Conservation (phyloP, 2,329 filamentous ascomycete genomes). For the Hypoxylon rubiginosum region DNA sequence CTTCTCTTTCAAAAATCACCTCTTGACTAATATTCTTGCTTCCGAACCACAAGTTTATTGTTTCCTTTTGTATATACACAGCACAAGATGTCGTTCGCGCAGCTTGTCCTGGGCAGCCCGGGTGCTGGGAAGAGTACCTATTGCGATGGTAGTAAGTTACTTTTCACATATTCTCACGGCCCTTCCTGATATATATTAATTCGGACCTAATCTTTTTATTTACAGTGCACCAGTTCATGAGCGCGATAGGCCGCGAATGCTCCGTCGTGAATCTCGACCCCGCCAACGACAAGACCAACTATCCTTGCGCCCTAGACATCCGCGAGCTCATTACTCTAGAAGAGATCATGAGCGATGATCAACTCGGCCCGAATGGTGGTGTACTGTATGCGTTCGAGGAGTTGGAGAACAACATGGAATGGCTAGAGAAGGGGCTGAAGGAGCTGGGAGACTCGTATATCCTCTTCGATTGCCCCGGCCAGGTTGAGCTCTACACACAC, state of each 20-base stretch:
- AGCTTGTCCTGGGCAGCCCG: slow-evolving; percentile 93
- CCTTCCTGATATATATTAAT: background rate
- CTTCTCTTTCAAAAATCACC: background rate
- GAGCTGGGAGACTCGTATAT: slow-evolving; percentile 90
- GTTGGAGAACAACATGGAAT: slow-evolving; percentile 92
- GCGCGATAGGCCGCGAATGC: slow-evolving; percentile 93
- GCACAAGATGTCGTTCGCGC: slow-evolving; percentile 70
- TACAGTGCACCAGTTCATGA: slow-evolving; percentile 94
- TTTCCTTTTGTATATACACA: background rate
- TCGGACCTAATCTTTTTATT: slow-evolving; percentile 19
- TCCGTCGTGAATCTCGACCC: slow-evolving; percentile 97
- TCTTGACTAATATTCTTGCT: background rate
- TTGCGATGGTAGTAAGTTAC: slow-evolving; percentile 87
- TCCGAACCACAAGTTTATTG: background rate
- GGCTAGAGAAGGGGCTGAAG: slow-evolving; percentile 85
- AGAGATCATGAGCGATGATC: slow-evolving; percentile 93
- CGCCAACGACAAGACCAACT: slow-evolving; percentile 92
- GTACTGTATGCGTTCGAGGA: slow-evolving; percentile 95
- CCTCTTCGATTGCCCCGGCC: slow-evolving; percentile 95
- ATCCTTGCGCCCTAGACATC: slow-evolving; percentile 91
- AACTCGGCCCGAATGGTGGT: slow-evolving; percentile 91
- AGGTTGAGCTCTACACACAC: slow-evolving; percentile 97
- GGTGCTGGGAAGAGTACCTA: slow-evolving; percentile 97
- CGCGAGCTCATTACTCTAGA: slow-evolving; percentile 90
- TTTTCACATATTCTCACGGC: slow-evolving; percentile 14